Percentiles rank a stretch among this genome's conserved stretches.
phyloP scores from a whole-genome alignment of 108 stramenopile genomes.

The Cyclotella baltica region DNA sequence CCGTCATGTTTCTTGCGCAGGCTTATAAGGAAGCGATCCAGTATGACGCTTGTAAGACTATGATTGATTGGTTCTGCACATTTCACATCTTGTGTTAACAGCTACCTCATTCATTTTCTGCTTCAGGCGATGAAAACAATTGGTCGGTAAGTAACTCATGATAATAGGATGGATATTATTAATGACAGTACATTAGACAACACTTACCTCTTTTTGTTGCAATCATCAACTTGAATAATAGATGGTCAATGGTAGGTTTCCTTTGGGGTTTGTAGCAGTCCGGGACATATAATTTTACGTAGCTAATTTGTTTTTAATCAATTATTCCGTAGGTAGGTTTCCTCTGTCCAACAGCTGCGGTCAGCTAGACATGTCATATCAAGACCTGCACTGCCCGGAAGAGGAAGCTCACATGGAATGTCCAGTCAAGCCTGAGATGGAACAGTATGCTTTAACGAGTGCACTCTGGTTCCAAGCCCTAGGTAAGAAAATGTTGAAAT shows the following conservation, averaged over 20 bases:
- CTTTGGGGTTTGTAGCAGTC: too few species aligned
- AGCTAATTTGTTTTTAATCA: too few species aligned
- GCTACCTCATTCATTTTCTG: background rate
- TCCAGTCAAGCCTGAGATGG: constrained; percentile 49
- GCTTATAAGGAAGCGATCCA: constrained; percentile 57
- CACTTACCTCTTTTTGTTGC: background rate
- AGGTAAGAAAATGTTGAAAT: too few species aligned
- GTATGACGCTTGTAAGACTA: constrained; percentile 52
- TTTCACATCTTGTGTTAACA: background rate
- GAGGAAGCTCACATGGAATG: constrained; percentile 49
- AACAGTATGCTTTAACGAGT: constrained; percentile 50
- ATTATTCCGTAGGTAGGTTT: too few species aligned
- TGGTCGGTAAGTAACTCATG: constrained; percentile 42
- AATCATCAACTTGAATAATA: background rate
- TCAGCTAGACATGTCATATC: constrained; percentile 46
- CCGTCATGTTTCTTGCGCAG: constrained; percentile 42
- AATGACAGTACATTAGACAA: background rate
- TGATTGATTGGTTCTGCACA: background rate
- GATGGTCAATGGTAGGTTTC: constrained; percentile 43
- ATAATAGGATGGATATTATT: background rate
- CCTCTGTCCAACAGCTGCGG: constrained; percentile 49
- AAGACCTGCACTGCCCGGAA: constrained; percentile 48
- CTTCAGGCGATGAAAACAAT: constrained; percentile 49
- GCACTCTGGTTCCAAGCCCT: constrained; percentile 59
- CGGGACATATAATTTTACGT: too few species aligned